These are phyloP conservation scores for Aspergillus funiculosus DNA, from an alignment of 495 filamentous ascomycete genomes.

Conservation along the genomic window DNA sequence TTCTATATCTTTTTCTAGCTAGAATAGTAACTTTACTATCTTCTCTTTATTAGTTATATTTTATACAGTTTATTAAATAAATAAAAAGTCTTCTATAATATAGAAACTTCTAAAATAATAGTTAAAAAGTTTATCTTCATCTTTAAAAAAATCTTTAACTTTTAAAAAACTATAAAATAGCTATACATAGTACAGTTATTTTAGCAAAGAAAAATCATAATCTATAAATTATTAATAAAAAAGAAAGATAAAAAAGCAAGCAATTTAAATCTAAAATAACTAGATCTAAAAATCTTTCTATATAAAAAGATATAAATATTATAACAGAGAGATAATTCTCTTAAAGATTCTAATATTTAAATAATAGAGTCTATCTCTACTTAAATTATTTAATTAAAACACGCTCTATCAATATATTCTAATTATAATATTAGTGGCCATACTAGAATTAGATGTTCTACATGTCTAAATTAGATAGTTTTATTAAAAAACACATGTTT, in stretches of 20 bases:
- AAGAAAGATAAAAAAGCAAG: no score
- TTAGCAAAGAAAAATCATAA: not conserved
- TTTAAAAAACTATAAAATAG: not conserved
- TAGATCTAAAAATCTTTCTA: not conserved
- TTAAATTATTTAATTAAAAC: not conserved
- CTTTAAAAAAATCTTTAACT: not conserved
- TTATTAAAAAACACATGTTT: no score
- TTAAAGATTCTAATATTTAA: not conserved
- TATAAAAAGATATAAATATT: not conserved
- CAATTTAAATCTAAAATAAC: not conserved
- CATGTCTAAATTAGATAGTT: no score
- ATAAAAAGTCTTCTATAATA: slow-evolving; percentile 6
- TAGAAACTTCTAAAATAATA: slow-evolving; percentile 1
- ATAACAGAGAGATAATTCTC: not conserved
- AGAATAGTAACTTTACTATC: no score
- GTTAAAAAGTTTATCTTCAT: not conserved
- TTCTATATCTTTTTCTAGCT: no score
- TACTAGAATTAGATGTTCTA: not conserved
- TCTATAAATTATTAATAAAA: not conserved
- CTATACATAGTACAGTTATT: not conserved
- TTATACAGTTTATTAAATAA: slow-evolving; percentile 3
- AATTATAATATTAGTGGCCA: not conserved
- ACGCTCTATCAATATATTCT: not conserved
- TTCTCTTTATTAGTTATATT: no score
- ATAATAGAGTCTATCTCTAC: not conserved